These are phyloP conservation scores for Fusarium solani-melongenae DNA, from an alignment of 2,329 filamentous ascomycete species.

Conservation along the genomic window DNA sequence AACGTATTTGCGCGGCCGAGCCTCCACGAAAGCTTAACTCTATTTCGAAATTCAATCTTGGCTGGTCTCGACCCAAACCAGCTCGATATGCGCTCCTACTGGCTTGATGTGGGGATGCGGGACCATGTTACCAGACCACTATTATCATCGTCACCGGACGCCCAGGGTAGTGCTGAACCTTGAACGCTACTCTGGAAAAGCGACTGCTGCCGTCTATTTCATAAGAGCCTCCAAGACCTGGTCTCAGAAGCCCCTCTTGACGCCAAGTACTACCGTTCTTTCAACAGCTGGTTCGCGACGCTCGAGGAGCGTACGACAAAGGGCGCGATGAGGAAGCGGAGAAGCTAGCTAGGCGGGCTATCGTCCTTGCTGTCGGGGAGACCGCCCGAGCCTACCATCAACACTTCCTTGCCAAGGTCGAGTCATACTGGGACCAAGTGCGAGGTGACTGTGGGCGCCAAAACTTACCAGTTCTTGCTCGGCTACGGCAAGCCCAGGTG, in stretches of 20 bases:
- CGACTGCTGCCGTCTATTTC: not conserved
- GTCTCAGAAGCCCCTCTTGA: not conserved
- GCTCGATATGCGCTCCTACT: slow-evolving; percentile 7
- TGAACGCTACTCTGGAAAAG: not conserved
- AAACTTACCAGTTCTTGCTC: not conserved
- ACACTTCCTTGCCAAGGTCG: slow-evolving; percentile 9
- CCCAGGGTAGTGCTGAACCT: not conserved
- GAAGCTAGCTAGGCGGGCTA: not conserved
- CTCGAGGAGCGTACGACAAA: not conserved
- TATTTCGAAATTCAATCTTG: not conserved
- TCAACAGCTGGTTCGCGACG: not conserved
- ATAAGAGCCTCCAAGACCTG: not conserved
- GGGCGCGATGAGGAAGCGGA: not conserved
- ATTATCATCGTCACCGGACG: not conserved
- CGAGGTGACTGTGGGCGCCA: not conserved
- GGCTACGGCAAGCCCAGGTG: not conserved
- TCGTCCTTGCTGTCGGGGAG: not conserved
- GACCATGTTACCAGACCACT: not conserved
- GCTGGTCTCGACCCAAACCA: not conserved
- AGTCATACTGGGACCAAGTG: slow-evolving; percentile 2
- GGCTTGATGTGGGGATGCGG: slow-evolving; percentile 5
- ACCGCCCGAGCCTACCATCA: slow-evolving; percentile 9
- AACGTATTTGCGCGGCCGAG: not conserved
- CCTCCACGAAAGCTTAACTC: not conserved
- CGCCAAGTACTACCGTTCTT: not conserved